phyloP scores from a whole-genome alignment of 768 basidiomycete genomes.

The Collybia mongolica region DNA sequence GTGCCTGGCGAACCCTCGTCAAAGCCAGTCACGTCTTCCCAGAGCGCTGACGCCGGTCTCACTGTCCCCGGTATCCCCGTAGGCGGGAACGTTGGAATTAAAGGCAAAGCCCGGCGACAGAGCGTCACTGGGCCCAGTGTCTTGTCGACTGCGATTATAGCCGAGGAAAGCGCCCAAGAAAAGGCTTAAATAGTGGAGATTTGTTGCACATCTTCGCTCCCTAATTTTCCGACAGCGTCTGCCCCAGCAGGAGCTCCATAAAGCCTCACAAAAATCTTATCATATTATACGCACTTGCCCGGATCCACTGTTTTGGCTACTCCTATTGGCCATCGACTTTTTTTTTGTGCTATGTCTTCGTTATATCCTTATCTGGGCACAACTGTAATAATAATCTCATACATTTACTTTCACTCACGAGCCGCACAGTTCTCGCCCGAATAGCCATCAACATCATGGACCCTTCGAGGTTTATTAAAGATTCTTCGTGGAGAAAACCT shows the following conservation, averaged over 20 bases:
- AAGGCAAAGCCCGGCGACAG: slow-evolving; percentile 45
- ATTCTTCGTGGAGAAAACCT: not conserved
- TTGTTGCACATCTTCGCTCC: slow-evolving; percentile 3
- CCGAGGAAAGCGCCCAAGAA: slow-evolving; percentile 20
- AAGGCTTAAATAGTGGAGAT: slow-evolving; percentile 11
- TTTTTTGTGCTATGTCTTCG: not conserved
- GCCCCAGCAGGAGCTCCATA: not conserved
- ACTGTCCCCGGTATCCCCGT: slow-evolving; percentile 9
- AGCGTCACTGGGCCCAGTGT: slow-evolving; percentile 38
- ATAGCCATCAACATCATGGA: not conserved
- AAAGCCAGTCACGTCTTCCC: slow-evolving; percentile 14
- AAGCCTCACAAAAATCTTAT: not conserved
- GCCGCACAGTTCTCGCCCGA: not conserved
- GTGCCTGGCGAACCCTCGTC: slow-evolving; percentile 46
- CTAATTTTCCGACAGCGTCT: not conserved
- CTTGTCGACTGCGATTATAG: slow-evolving; percentile 10
- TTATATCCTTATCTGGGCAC: not conserved
- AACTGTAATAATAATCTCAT: not conserved
- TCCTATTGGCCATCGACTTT: not conserved
- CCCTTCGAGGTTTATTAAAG: not conserved
- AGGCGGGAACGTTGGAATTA: slow-evolving; percentile 35
- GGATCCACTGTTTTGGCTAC: not conserved
- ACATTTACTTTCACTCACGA: not conserved
- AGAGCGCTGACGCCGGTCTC: slow-evolving; percentile 12
- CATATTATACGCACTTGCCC: not conserved